A percentile compares a stretch with the other conserved stretches of the same genome.
Evolutionary conservation across 129 eudicot species (phyloP).

Genomic region (Chrysanthemum lavandulifolium): DNA sequence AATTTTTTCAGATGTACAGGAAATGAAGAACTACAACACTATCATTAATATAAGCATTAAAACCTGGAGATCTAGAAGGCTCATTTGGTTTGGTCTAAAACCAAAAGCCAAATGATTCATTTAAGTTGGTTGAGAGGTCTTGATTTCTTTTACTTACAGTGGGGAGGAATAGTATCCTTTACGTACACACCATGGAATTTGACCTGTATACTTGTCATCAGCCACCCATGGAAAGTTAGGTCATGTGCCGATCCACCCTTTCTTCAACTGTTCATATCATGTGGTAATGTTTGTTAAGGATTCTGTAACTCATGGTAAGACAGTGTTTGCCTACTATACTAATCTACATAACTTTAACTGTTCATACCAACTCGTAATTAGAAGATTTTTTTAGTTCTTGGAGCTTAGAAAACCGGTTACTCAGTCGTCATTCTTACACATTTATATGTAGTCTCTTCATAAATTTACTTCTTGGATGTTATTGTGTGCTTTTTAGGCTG

Average conservation of each 20-base stretch:
- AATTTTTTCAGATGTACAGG: background rate
- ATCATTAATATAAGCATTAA: background rate
- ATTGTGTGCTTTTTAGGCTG: background rate
- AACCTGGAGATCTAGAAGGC: background rate
- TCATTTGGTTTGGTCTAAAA: constrained; percentile 1
- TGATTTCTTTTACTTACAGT: background rate
- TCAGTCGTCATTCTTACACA: background rate
- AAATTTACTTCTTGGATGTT: background rate
- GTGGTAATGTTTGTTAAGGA: constrained; percentile 2
- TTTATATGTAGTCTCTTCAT: constrained; percentile 8
- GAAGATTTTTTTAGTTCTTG: background rate
- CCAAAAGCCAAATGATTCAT: constrained; percentile 8
- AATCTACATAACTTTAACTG: background rate
- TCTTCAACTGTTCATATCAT: background rate
- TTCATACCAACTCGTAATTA: background rate
- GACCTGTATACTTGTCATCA: constrained; percentile 3
- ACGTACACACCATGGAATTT: background rate
- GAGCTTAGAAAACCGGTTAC: constrained; percentile 15
- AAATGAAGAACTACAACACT: background rate
- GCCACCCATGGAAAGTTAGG: background rate
- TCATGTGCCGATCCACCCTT: background rate
- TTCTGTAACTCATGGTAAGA: constrained; percentile 7
- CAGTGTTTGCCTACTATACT: constrained; percentile 13
- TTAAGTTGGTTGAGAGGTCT: background rate
- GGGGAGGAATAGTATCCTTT: constrained; percentile 7